Evolutionary conservation across 495 filamentous ascomycete genomes (phyloP).

Genomic region (Evansstolkia leycettana): DNA sequence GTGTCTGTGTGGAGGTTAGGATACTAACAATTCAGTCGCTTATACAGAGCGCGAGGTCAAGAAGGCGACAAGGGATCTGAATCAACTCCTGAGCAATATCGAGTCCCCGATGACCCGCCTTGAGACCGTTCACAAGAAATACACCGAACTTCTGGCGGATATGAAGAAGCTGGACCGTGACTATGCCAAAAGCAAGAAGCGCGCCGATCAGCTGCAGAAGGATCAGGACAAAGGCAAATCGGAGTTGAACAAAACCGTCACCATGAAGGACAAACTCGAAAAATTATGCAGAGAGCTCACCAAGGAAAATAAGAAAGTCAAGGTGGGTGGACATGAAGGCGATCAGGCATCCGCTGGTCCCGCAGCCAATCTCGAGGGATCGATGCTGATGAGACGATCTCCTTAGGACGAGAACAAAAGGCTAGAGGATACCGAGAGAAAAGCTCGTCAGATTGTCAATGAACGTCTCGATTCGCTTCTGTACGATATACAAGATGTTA

Average conservation of each 20-base stretch:
- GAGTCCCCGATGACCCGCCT: constrained; percentile 62
- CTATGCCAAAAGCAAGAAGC: constrained; percentile 89
- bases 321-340: constrained; percentile 42
- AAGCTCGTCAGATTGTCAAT: constrained; percentile 71
- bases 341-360: background rate
- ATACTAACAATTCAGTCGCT: constrained; percentile 8
- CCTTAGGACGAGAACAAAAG: constrained; percentile 84
- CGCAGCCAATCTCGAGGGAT: background rate
- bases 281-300: constrained; percentile 87
- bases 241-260: constrained; percentile 76
- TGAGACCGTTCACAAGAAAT: constrained; percentile 80
- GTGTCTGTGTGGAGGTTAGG: constrained; percentile 2
- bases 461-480: constrained; percentile 66
- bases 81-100: constrained; percentile 67
- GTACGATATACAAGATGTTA: constrained; percentile 66
- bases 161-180: constrained; percentile 94
- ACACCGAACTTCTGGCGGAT: constrained; percentile 77
- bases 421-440: constrained; percentile 68
- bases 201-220: constrained; percentile 88
- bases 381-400: constrained; percentile 18
- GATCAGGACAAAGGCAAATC: constrained; percentile 82
- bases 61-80: constrained; percentile 84
- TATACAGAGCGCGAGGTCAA: constrained; percentile 68
- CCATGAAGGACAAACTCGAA: constrained; percentile 87
- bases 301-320: constrained; percentile 92